These are phyloP conservation scores for Neurospora cerealis DNA, from an alignment of 495 filamentous ascomycete genomes.

Conservation along the genomic window DNA sequence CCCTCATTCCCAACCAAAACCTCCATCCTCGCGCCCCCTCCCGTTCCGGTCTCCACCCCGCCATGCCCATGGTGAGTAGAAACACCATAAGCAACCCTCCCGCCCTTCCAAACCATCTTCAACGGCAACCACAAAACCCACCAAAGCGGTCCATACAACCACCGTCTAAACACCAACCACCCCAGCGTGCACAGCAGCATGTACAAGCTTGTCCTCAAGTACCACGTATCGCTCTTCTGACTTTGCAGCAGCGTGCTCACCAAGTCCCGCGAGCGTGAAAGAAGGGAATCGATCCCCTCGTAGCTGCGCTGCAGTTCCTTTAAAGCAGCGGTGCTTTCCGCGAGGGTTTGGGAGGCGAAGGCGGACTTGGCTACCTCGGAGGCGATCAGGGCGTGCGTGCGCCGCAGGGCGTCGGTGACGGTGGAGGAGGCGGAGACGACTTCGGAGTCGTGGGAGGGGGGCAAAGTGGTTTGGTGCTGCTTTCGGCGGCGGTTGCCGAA, in stretches of 20 bases:
- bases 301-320: slow-evolving; percentile 71
- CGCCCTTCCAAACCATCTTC: slow-evolving; percentile 43
- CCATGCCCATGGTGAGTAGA: slow-evolving; percentile 21
- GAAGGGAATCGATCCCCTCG: slow-evolving; percentile 60
- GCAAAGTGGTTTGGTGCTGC: slow-evolving; percentile 4
- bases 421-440: slow-evolving; percentile 64
- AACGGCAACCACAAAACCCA: slow-evolving; percentile 78
- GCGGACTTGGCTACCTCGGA: slow-evolving; percentile 70
- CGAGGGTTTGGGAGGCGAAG: slow-evolving; percentile 82
- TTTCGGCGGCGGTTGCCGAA: slow-evolving; percentile 15
- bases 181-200: slow-evolving; percentile 62
- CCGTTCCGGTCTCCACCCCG: slow-evolving; percentile 13
- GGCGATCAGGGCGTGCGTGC: slow-evolving; percentile 78
- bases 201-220: slow-evolving; percentile 79
- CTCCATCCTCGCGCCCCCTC: slow-evolving; percentile 20
- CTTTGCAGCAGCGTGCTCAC: slow-evolving; percentile 70
- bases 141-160: slow-evolving; percentile 84
- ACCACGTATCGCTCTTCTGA: slow-evolving; percentile 95
- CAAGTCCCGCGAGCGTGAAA: slow-evolving; percentile 62
- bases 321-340: slow-evolving; percentile 69
- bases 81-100: slow-evolving; percentile 32
- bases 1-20: slow-evolving; percentile 11
- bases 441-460: slow-evolving; percentile 49
- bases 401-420: slow-evolving; percentile 72
- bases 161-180: slow-evolving; percentile 77